phyloP scores from a whole-genome alignment of 1,284 basidiomycete species.

The Pascua guehoae region DNA sequence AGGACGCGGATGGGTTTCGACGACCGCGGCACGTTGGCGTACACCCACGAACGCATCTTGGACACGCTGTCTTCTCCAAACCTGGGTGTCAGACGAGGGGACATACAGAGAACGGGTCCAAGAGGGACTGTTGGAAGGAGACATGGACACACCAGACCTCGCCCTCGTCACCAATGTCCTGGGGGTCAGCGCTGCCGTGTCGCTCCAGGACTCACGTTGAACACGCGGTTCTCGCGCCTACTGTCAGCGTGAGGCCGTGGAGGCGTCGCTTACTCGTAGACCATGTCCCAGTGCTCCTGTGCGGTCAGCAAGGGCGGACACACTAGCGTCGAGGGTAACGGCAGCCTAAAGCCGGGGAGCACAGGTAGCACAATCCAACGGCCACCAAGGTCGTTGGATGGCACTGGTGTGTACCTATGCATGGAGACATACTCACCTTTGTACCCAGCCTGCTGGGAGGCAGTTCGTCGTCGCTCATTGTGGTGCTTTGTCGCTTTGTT shows the following conservation, averaged over 20 bases:
- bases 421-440: conserved; percentile 21
- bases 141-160: conserved; percentile 42
- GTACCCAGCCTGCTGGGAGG: conserved; percentile 48
- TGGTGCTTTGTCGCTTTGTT: background rate
- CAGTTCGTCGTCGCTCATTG: conserved; percentile 36
- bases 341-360: background rate
- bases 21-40: conserved; percentile 28
- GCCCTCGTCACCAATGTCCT: conserved; percentile 21
- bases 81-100: conserved; percentile 21
- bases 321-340: no score
- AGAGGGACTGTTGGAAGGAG: background rate
- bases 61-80: conserved; percentile 45
- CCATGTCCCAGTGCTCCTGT: conserved; percentile 47
- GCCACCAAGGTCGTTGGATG: background rate
- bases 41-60: conserved; percentile 48
- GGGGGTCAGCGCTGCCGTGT: background rate
- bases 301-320: background rate
- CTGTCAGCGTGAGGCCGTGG: background rate
- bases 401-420: no score
- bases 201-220: conserved; percentile 23
- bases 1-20: conserved; percentile 31
- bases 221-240: conserved; percentile 48
- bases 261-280: conserved; percentile 41
- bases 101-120: background rate
- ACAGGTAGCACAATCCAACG: background rate